A percentile compares a stretch with the other conserved stretches of the same genome.
Conservation (phyloP, 2,329 filamentous ascomycete species). For the Penicillium brevicompactum region DNA sequence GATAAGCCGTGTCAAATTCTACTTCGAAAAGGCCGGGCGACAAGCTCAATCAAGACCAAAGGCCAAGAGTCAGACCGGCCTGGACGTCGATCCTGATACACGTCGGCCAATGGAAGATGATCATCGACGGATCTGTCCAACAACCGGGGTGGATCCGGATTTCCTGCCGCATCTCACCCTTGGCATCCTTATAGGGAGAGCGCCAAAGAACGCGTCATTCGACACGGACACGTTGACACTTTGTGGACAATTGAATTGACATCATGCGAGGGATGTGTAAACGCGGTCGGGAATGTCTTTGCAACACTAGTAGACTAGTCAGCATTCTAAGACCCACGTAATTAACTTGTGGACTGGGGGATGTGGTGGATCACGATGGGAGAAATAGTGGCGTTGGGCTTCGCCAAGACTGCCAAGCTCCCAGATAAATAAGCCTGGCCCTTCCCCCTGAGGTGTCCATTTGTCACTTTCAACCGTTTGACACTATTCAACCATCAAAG, state of each 20-base stretch:
- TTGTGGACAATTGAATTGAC: constrained; percentile 5
- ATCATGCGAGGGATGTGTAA: constrained; percentile 7
- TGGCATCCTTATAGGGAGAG: constrained; percentile 16
- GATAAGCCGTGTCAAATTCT: background rate
- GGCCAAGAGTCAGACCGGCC: background rate
- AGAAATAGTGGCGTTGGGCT: background rate
- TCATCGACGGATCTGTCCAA: constrained; percentile 5
- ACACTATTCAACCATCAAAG: constrained; percentile 10
- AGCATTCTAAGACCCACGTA: background rate
- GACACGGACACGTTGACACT: background rate
- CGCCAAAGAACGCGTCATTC: constrained; percentile 19
- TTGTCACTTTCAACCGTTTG: background rate
- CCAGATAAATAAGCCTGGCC: constrained; percentile 14
- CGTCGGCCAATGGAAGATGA: constrained; percentile 9
- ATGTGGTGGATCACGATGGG: background rate
- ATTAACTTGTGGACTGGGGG: background rate
- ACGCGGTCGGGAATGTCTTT: background rate
- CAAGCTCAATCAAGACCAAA: constrained; percentile 3
- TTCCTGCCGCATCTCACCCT: constrained; percentile 2
- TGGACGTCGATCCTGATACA: constrained; percentile 8
- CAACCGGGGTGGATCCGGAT: constrained; percentile 12
- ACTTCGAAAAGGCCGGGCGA: background rate
- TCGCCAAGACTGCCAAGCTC: constrained; percentile 18
- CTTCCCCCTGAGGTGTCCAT: background rate
- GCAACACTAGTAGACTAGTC: background rate